Evolutionary conservation across 345 rosid species (phyloP).

Genomic region (Gossypium herbaceum): DNA sequence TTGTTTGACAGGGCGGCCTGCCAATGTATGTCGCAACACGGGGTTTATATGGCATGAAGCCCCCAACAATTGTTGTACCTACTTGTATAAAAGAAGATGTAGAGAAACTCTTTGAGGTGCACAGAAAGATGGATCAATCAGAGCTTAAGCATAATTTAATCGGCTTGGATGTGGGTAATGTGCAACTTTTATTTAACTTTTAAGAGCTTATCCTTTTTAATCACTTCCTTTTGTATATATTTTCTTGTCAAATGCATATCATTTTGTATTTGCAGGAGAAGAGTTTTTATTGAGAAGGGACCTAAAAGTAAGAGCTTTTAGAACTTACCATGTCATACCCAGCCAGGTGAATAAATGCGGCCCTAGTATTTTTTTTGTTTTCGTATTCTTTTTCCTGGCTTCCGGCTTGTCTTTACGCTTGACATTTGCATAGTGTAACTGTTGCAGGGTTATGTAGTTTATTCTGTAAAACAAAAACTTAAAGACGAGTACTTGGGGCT

Average conservation of each 20-base stretch:
- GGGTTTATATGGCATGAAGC: slow-evolving; percentile 75
- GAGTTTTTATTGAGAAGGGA: slow-evolving; percentile 71
- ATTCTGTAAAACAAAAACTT: slow-evolving; percentile 66
- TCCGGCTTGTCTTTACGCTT: background rate
- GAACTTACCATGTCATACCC: slow-evolving; percentile 78
- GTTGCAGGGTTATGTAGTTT: slow-evolving; percentile 83
- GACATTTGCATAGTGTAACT: slow-evolving; percentile 1
- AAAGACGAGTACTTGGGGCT: slow-evolving; percentile 75
- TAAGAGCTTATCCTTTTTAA: background rate
- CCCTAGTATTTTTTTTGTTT: background rate
- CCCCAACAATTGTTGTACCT: slow-evolving; percentile 82
- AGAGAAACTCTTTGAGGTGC: slow-evolving; percentile 73
- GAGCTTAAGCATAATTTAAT: slow-evolving; percentile 68
- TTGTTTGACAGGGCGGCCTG: slow-evolving; percentile 62
- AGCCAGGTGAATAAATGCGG: slow-evolving; percentile 58
- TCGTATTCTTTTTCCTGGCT: background rate
- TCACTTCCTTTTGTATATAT: background rate
- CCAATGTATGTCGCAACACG: slow-evolving; percentile 96
- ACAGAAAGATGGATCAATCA: slow-evolving; percentile 71
- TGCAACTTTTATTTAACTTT: background rate
- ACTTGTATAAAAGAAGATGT: slow-evolving; percentile 58
- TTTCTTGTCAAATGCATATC: slow-evolving; percentile 1
- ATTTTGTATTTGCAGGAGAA: slow-evolving; percentile 57
- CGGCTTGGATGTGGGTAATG: slow-evolving; percentile 82
- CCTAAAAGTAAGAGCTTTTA: slow-evolving; percentile 88